Conservation (phyloP, 2,329 filamentous ascomycete species). For the Penicillium sp. region DNA sequence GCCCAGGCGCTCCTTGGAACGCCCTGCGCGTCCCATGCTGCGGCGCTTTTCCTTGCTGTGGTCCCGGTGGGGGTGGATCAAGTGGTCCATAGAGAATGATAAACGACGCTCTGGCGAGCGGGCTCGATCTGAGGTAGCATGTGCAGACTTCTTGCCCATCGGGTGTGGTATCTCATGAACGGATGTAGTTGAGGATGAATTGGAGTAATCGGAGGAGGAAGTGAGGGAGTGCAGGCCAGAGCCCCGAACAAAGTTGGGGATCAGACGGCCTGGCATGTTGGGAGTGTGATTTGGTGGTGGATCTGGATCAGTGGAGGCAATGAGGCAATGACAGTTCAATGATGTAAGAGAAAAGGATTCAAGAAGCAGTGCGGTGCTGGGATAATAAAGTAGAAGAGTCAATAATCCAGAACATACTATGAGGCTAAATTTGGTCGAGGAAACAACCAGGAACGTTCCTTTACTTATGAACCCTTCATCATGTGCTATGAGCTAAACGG, state of each 20-base stretch:
- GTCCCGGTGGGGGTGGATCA: slow-evolving; percentile 41
- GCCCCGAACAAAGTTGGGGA: slow-evolving; percentile 38
- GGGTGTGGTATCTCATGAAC: slow-evolving; percentile 33
- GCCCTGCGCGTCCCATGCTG: slow-evolving; percentile 31
- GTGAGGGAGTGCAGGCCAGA: slow-evolving; percentile 28
- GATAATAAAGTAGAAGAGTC: slow-evolving; percentile 16
- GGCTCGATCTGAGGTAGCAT: slow-evolving; percentile 27
- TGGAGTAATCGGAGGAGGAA: slow-evolving; percentile 29
- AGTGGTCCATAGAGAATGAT: slow-evolving; percentile 41
- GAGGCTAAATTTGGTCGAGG: neutral
- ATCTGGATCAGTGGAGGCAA: neutral
- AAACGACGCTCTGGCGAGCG: slow-evolving; percentile 38
- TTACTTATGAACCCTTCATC: slow-evolving; percentile 24
- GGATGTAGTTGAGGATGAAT: slow-evolving; percentile 35
- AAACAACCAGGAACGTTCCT: neutral
- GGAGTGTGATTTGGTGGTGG: neutral
- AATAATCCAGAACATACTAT: slow-evolving; percentile 15
- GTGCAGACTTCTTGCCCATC: slow-evolving; percentile 25
- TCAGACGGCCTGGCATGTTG: slow-evolving; percentile 40
- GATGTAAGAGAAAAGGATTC: slow-evolving; percentile 4
- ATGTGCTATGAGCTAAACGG: slow-evolving; percentile 19
- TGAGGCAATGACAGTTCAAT: neutral
- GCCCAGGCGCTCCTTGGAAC: slow-evolving; percentile 35
- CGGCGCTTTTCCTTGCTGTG: slow-evolving; percentile 42
- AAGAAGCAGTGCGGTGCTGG: slow-evolving; percentile 26